phyloP scores from a whole-genome alignment of 2,329 filamentous ascomycete genomes.

The Xylariomycetidae sp. region DNA sequence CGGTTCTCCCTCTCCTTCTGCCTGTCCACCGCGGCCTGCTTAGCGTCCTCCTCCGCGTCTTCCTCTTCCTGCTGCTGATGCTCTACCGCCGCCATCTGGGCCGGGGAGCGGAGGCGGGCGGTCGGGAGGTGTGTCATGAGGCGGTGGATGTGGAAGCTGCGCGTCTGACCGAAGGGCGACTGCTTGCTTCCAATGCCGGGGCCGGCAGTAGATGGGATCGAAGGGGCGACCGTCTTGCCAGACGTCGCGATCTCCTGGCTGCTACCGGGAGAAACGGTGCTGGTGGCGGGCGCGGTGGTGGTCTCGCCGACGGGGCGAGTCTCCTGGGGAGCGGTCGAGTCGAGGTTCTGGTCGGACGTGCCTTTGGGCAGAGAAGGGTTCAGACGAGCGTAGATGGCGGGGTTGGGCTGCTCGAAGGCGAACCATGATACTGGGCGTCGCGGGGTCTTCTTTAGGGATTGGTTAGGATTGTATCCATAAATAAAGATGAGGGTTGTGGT shows the following conservation, averaged over 20 bases:
- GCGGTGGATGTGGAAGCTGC: neutral
- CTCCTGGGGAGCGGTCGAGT: neutral
- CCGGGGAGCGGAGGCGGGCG: slow-evolving; percentile 5
- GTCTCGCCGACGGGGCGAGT: slow-evolving; percentile 5
- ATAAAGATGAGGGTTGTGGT: no score
- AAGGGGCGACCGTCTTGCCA: slow-evolving; percentile 5
- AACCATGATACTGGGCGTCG: slow-evolving; percentile 20
- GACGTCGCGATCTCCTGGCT: slow-evolving; percentile 11
- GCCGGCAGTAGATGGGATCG: slow-evolving; percentile 4
- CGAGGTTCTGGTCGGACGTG: slow-evolving; percentile 1
- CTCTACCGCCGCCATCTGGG: slow-evolving; percentile 1
- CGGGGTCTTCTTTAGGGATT: neutral
- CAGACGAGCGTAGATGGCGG: slow-evolving; percentile 14
- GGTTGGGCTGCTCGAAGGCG: slow-evolving; percentile 21
- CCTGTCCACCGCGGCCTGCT: neutral
- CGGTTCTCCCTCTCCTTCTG: neutral
- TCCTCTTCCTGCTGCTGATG: no score
- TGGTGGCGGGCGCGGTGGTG: slow-evolving; percentile 5
- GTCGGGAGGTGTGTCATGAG: slow-evolving; percentile 3
- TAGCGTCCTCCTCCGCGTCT: neutral
- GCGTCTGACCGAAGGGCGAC: slow-evolving; percentile 1
- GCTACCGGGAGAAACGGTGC: slow-evolving; percentile 2
- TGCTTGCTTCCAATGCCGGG: neutral
- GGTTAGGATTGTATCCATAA: slow-evolving; percentile 3
- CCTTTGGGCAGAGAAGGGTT: slow-evolving; percentile 1